These are phyloP conservation scores for Nectriaceae sp. DNA, from an alignment of 2,329 filamentous ascomycete genomes.

Conservation along the genomic window DNA sequence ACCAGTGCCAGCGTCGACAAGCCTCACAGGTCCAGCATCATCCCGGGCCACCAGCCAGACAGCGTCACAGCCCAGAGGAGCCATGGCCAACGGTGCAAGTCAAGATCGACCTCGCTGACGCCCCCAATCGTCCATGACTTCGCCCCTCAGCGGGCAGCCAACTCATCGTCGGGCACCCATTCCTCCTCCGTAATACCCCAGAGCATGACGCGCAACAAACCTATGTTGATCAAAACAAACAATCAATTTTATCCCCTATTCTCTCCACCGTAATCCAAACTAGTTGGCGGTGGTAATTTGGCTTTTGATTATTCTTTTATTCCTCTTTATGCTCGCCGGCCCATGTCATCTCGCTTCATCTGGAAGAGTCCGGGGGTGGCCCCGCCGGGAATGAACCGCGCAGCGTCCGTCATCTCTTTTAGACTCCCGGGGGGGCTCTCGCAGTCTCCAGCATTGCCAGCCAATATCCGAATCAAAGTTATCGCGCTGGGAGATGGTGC, in stretches of 20 bases:
- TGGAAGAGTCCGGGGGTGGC: constrained; percentile 29
- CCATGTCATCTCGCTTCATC: constrained; percentile 35
- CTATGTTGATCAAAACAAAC: constrained; percentile 29
- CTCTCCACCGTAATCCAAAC: constrained; percentile 24
- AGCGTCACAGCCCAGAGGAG: neutral
- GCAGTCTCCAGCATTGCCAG: too few species aligned
- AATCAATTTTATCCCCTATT: constrained; percentile 3
- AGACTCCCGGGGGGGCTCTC: too few species aligned
- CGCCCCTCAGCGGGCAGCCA: constrained; percentile 17
- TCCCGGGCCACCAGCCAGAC: neutral
- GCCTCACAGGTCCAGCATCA: neutral
- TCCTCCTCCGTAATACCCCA: constrained; percentile 1
- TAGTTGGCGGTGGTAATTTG: constrained; percentile 30
- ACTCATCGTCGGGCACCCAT: constrained; percentile 21
- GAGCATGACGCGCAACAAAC: constrained; percentile 20
- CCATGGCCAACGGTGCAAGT: neutral
- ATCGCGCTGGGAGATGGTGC: constrained; percentile 16
- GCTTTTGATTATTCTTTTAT: constrained; percentile 26
- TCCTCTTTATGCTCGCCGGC: constrained; percentile 28
- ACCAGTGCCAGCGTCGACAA: neutral
- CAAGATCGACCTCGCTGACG: neutral
- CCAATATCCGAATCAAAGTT: constrained; percentile 27
- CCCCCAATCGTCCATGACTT: neutral
- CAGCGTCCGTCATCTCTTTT: constrained; percentile 3
- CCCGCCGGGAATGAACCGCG: constrained; percentile 21